Percentiles rank a stretch among this genome's conserved stretches.
phyloP scores from a whole-genome alignment of 2,329 filamentous ascomycete genomes.

The Purpureocillium lavendulum region DNA sequence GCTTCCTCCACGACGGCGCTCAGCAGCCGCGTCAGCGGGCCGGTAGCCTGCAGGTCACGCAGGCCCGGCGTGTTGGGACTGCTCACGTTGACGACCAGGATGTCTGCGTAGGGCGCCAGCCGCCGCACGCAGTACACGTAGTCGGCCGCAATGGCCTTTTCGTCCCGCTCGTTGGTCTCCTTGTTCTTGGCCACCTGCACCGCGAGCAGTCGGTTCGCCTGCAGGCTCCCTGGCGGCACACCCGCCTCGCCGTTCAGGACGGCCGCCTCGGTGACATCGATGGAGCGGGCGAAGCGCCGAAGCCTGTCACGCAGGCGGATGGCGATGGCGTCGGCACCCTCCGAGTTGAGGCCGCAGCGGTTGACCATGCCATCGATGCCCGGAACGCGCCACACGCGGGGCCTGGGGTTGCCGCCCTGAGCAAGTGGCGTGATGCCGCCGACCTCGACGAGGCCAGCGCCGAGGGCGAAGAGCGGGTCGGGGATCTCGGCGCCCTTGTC shows the following conservation, averaged over 20 bases:
- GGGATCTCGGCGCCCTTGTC: conserved; percentile 92
- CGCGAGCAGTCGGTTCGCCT: conserved; percentile 66
- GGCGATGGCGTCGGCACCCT: conserved; percentile 82
- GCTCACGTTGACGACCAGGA: conserved; percentile 96
- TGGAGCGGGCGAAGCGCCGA: conserved; percentile 62
- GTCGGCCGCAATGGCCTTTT: conserved; percentile 68
- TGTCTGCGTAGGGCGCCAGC: conserved; percentile 81
- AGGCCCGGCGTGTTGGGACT: conserved; percentile 93
- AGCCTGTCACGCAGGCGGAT: conserved; percentile 69
- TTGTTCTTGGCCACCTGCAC: conserved; percentile 99
- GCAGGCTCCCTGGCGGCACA: conserved; percentile 77
- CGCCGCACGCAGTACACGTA: conserved; percentile 86
- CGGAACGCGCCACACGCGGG: conserved; percentile 80
- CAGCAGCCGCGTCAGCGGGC: conserved; percentile 73
- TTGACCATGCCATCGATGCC: conserved; percentile 86
- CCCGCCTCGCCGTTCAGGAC: conserved; percentile 70
- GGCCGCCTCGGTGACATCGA: conserved; percentile 62
- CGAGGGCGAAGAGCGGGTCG: conserved; percentile 74
- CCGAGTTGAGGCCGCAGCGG: conserved; percentile 89
- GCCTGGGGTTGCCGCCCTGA: conserved; percentile 79
- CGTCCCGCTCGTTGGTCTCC: conserved; percentile 74
- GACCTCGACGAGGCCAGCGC: conserved; percentile 82
- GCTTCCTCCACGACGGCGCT: conserved; percentile 77
- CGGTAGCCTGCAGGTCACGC: conserved; percentile 75
- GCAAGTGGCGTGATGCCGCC: conserved; percentile 84